These are phyloP conservation scores for Cubamyces lactineus DNA, from an alignment of 768 basidiomycete species.

Conservation along the genomic window DNA sequence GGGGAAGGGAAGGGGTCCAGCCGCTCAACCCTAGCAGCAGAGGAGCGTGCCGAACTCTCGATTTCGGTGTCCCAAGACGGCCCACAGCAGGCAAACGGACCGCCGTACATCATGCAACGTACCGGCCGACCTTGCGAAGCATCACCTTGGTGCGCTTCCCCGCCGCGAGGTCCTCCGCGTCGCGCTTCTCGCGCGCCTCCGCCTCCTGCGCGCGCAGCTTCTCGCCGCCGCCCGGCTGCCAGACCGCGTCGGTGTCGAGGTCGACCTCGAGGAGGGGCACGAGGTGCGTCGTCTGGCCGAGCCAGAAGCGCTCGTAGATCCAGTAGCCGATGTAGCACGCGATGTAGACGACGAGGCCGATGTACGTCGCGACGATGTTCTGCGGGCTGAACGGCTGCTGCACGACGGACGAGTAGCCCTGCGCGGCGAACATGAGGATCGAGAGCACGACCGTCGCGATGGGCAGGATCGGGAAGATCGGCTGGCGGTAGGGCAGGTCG, in stretches of 20 bases:
- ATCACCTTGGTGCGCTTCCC: slow-evolving; percentile 20
- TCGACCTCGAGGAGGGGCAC: slow-evolving; percentile 50
- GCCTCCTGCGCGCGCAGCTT: slow-evolving; percentile 40
- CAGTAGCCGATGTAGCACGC: slow-evolving; percentile 49
- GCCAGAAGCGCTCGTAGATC: slow-evolving; percentile 41
- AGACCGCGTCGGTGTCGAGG: slow-evolving; percentile 57
- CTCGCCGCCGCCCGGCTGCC: slow-evolving; percentile 49
- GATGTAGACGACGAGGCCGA: slow-evolving; percentile 52
- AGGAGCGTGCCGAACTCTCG: not conserved
- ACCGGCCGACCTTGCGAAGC: slow-evolving; percentile 11
- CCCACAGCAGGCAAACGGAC: too few species aligned
- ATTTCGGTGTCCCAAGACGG: too few species aligned
- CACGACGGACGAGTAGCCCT: slow-evolving; percentile 54
- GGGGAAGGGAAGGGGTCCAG: not conserved
- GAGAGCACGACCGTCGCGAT: slow-evolving; percentile 52
- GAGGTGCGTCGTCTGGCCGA: slow-evolving; percentile 39
- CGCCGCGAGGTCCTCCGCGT: slow-evolving; percentile 6
- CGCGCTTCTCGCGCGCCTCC: slow-evolving; percentile 16
- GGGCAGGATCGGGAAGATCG: slow-evolving; percentile 57
- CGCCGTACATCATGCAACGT: not conserved
- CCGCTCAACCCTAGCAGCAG: not conserved
- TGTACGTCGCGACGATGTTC: slow-evolving; percentile 60
- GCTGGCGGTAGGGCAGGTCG: slow-evolving; percentile 63
- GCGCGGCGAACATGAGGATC: slow-evolving; percentile 54
- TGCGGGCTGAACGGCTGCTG: slow-evolving; percentile 48